Base-by-base conservation (phyloP, 495 filamentous ascomycete genomes). In the Chaetomidium leptoderma region DNA sequence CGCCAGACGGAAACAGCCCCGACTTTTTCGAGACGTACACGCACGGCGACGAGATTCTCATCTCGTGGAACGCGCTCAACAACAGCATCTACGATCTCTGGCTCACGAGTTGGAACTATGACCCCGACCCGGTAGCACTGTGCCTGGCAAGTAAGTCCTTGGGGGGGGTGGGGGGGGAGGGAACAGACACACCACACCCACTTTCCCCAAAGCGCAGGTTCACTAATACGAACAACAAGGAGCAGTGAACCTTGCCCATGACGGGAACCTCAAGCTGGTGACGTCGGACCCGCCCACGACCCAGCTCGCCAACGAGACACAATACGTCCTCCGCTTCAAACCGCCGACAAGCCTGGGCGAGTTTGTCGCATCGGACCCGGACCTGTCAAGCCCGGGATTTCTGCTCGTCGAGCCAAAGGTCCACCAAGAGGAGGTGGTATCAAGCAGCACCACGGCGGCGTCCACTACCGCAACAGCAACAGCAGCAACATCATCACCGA, bases 41-140 rank as follows among this genome's bases (percentile, higher is more conserved):
- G 3, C 42, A 56, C 42, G 61, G 61, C 26, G 56, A 63, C 30
- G 48, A 59, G 46, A 57, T 63, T n/a, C n/a, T 59, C 45, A 37
- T 63, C n/a, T 63, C 61, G 8, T 63, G 61, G 61, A 63, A 63
- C 26, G 57, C 53, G 4, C 56, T 63, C 56, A 63, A 63, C 46
- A 63, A 63, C 40, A 59, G 53, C 46, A 51, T 63, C 10, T 63
- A 63, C 47, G 61, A 63, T 42, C 57, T 63, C 4, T 63, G 61
- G 61, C 39, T 63, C 10, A 63, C 61, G 9, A 63, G 51, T 24
- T 63, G 61, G 60, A 24, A 53, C 9, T 26, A 29, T 17, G 55
- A 55, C 26, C 10, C 48, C 13, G 43, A 55, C 49, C 50, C 50
- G 1, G 47, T 62, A 11, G 55, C 60, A 7, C 36, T 58, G 17